Evolutionary conservation across 1,284 basidiomycete species (phyloP), one percentile per base, ranked within the genome.

Genomic region (Heterobasidion occidentale): DNA sequence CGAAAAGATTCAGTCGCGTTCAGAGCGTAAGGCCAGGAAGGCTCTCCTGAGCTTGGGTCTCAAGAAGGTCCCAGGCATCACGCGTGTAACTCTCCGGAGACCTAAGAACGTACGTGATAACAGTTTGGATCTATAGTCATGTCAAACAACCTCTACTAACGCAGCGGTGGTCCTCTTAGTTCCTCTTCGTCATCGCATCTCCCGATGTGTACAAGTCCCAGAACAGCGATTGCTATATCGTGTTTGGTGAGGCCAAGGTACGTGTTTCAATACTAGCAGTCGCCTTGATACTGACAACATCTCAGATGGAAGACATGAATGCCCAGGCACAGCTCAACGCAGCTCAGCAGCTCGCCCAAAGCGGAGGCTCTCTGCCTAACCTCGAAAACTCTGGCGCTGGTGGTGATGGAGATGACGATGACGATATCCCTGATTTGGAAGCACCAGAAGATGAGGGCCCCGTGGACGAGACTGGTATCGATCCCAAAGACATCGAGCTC

Each of bases 141-240:
- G 2, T 7, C 9, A 46, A 17, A 20, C n/a, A 14, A 46, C 45
- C 27, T 27, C 27, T 27, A 27, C 27, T 27, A 27, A 27, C 27
- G 27, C 27, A 27, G 27, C 27, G 6, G 27, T 5, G 27, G 27
- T 6, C 27, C 27, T 27, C 27, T 27, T 27, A 93, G 90, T 79
- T 94, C 62, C 84, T 99, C 60, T 92, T 98, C 71, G 95, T 98
- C 61, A 84, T 99, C 65, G 84, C 92, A 60, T 79, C 89, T 58
- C 96, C 97, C 54, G 96, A 99, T 65, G 96, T 99, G 55, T 99
- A 93, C 88, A 98, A 98, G 80, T 94, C 94, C 54, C 86, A 91
- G 53, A 92, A 92, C 75, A 94, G 92, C 67, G 97, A 99, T 75
- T 93, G 90, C 75, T 98, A 99, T 82, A 94, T 99, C 70, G 94